Percentiles rank a stretch among this genome's conserved stretches.
phyloP scores from a whole-genome alignment of 2,329 filamentous ascomycete genomes.

The Onygenales sp. region DNA sequence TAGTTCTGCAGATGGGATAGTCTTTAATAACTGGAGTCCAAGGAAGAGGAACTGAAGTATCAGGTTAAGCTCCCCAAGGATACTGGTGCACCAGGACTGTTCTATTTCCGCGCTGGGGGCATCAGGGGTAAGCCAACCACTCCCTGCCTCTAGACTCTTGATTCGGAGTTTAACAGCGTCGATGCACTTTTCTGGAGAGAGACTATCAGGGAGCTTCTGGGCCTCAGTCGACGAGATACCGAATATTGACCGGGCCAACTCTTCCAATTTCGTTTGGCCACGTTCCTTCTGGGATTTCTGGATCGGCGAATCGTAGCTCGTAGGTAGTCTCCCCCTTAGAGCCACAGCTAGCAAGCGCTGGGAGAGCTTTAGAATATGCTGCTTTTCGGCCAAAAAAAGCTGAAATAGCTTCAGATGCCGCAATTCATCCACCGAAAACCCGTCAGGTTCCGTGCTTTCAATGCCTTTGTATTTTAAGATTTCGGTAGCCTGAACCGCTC shows the following conservation, averaged over 20 bases:
- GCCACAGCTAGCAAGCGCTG: conserved; percentile 38
- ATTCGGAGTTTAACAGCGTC: conserved; percentile 25
- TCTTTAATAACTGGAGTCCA: conserved; percentile 50
- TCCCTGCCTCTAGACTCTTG: conserved; percentile 22
- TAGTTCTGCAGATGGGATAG: conserved; percentile 49
- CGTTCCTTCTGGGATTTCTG: conserved; percentile 5
- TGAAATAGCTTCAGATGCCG: conserved; percentile 60
- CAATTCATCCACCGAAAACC: conserved; percentile 53
- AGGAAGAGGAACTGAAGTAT: conserved; percentile 65
- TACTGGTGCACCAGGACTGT: conserved; percentile 52
- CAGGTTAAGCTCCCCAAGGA: conserved; percentile 63
- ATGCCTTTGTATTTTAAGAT: conserved; percentile 22
- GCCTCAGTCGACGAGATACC: conserved; percentile 16
- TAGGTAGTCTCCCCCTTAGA: conserved; percentile 16
- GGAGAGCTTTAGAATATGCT: conserved; percentile 55
- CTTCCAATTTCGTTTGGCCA: conserved; percentile 13
- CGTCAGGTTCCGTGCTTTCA: conserved; percentile 22
- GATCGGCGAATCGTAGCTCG: conserved; percentile 8
- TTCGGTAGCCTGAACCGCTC: conserved; percentile 18
- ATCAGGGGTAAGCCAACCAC: conserved; percentile 38
- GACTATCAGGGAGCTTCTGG: conserved; percentile 13
- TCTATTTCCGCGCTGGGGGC: conserved; percentile 44
- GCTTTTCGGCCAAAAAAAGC: conserved; percentile 62
- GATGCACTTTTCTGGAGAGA: conserved; percentile 25
- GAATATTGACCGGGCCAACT: conserved; percentile 23